These are phyloP conservation scores for Achlya hypogyna DNA, from an alignment of 352 stramenopile species.

Conservation along the genomic window DNA sequence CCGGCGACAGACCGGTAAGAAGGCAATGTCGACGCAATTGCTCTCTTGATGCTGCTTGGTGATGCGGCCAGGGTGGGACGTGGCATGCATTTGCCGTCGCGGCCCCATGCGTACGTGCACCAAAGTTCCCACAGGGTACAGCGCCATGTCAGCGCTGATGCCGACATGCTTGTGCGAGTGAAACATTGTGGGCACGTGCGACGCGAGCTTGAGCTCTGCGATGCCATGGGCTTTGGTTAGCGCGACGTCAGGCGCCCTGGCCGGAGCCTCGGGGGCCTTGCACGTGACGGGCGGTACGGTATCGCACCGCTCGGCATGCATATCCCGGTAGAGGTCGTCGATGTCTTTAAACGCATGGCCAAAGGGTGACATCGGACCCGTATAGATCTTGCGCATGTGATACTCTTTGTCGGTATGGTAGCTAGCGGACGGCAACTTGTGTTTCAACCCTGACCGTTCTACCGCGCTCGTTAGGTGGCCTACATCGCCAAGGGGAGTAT, in stretches of 20 bases:
- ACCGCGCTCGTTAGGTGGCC: neutral
- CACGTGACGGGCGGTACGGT: neutral
- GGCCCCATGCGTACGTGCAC: constrained; percentile 5
- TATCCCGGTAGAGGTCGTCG: neutral
- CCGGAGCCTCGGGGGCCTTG: neutral
- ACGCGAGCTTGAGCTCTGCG: neutral
- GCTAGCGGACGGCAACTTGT: neutral
- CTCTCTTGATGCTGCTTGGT: neutral
- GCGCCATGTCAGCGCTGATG: constrained; percentile 15
- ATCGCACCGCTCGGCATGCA: neutral
- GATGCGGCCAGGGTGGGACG: constrained; percentile 1
- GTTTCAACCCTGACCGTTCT: neutral
- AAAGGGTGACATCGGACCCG: neutral
- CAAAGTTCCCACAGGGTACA: constrained; percentile 6
- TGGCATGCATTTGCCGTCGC: neutral
- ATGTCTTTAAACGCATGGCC: constrained; percentile 7
- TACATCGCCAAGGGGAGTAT: neutral
- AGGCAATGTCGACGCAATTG: constrained; percentile 1
- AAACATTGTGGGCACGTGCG: neutral
- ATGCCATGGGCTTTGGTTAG: neutral
- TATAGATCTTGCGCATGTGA: constrained; percentile 20
- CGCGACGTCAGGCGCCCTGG: too few relatives aligned
- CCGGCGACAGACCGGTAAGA: neutral
- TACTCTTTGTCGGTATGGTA: constrained; percentile 7
- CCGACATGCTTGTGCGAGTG: neutral